Percentiles rank a stretch among this genome's conserved stretches.
These are phyloP conservation scores for Globisporangium rhizosaccharum DNA, from an alignment of 352 stramenopile species.

Conservation along the genomic window DNA sequence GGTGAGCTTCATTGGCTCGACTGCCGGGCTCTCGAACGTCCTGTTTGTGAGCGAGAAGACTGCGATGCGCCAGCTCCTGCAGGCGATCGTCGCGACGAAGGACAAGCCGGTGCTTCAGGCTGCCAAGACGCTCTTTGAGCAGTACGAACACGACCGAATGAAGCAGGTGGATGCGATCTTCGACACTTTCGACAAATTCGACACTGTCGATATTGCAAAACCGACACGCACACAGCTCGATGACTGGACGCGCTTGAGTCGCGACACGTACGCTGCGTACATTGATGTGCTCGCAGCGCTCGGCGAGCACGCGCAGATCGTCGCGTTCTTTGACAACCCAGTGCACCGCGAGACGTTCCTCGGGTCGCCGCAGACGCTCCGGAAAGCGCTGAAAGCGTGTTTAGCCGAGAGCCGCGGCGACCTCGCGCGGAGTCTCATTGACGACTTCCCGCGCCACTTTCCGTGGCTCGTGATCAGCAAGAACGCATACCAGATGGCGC, in stretches of 20 bases:
- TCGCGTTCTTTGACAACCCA: conserved; percentile 4
- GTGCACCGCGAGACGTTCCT: conserved; percentile 2
- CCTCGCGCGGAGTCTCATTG: conserved; percentile 3
- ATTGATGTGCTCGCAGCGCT: conserved; percentile 6
- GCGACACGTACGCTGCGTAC: conserved; percentile 6
- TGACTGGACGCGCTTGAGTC: conserved; percentile 10
- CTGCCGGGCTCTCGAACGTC: not conserved
- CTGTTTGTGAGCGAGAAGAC: conserved; percentile 13
- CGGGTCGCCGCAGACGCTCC: conserved; percentile 9
- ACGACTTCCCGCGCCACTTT: conserved; percentile 3
- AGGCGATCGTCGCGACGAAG: not conserved
- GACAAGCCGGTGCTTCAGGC: not conserved
- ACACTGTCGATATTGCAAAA: not conserved
- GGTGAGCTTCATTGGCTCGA: conserved; percentile 23
- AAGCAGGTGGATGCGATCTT: conserved; percentile 2
- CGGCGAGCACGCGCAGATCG: not conserved
- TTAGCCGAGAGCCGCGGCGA: conserved; percentile 1
- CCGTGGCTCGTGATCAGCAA: conserved; percentile 12
- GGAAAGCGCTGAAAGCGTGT: conserved; percentile 9
- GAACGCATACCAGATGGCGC: conserved; percentile 11
- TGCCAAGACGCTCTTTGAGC: conserved; percentile 7
- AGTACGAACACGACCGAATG: conserved; percentile 5
- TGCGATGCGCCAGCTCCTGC: conserved; percentile 11
- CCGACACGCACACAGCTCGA: conserved; percentile 1
- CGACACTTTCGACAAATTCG: too few species aligned